Evolutionary conservation across 2,329 filamentous ascomycete genomes (phyloP).

Genomic region (Lasiodiplodia gonubiensis): DNA sequence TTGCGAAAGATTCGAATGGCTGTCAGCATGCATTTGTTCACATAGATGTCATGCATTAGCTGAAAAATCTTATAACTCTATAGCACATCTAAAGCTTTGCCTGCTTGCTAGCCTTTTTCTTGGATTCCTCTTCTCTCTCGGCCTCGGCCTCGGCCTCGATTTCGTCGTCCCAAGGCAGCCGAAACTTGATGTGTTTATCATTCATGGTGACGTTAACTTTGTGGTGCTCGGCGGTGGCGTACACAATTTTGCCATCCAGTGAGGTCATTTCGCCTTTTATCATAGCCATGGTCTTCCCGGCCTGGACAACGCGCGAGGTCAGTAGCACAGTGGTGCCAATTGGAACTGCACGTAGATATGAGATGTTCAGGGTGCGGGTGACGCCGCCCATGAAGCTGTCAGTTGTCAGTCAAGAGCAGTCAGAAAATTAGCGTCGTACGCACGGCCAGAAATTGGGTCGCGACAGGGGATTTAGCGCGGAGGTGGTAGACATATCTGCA

Average conservation of each 20-base stretch:
- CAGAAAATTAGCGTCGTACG: conserved; percentile 26
- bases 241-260: conserved; percentile 54
- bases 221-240: conserved; percentile 60
- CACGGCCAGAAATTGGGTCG: conserved; percentile 58
- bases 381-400: conserved; percentile 57
- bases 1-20: too few relatives aligned
- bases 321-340: conserved; percentile 53
- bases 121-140: conserved; percentile 33
- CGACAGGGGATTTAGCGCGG: conserved; percentile 56
- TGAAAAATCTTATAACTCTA: background rate
- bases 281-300: conserved; percentile 59
- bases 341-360: conserved; percentile 57
- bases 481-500: conserved; percentile 52
- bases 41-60: background rate
- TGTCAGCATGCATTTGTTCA: too few relatives aligned
- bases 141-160: conserved; percentile 41
- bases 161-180: conserved; percentile 53
- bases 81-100: conserved; percentile 5
- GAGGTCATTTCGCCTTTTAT: conserved; percentile 58
- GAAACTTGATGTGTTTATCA: conserved; percentile 47
- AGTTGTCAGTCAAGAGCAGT: background rate
- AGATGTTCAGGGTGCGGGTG: conserved; percentile 57
- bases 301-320: conserved; percentile 51
- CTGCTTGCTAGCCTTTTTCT: background rate
- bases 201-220: conserved; percentile 55